phyloP scores from a whole-genome alignment of 2,329 filamentous ascomycete genomes.

The Trichoderma sp. region DNA sequence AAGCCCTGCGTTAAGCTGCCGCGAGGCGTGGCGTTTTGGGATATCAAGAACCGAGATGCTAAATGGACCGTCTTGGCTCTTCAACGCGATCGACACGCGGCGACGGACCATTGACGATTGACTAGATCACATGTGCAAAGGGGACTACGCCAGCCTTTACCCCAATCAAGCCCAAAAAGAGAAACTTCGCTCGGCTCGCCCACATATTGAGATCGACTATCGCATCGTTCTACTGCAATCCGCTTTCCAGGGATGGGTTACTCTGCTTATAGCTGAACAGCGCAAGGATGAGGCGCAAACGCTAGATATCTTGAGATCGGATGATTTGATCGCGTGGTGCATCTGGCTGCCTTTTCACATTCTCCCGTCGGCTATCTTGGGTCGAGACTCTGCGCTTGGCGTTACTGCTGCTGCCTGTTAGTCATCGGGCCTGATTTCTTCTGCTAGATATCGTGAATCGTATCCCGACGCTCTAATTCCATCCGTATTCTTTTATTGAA shows the following conservation, averaged over 20 bases:
- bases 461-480: neutral
- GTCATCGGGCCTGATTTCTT: neutral
- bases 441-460: neutral
- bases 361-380: slow-evolving; percentile 13
- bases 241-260: neutral
- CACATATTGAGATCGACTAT: neutral
- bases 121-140: neutral
- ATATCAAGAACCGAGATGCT: neutral
- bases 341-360: neutral
- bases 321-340: neutral
- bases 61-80: neutral
- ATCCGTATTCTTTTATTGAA: neutral
- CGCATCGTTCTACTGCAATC: neutral
- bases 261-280: slow-evolving; percentile 1
- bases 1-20: neutral
- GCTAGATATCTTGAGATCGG: neutral
- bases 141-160: neutral
- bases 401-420: neutral
- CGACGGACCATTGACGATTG: neutral
- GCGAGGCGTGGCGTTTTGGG: neutral
- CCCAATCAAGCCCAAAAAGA: neutral
- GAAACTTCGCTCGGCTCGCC: neutral
- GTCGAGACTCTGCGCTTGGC: neutral
- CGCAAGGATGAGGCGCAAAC: neutral
- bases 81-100: neutral